A percentile compares a stretch with the other conserved stretches of the same genome.
phyloP scores from a whole-genome alignment of 306 rosid species.

The Erythrophleum fordii region DNA sequence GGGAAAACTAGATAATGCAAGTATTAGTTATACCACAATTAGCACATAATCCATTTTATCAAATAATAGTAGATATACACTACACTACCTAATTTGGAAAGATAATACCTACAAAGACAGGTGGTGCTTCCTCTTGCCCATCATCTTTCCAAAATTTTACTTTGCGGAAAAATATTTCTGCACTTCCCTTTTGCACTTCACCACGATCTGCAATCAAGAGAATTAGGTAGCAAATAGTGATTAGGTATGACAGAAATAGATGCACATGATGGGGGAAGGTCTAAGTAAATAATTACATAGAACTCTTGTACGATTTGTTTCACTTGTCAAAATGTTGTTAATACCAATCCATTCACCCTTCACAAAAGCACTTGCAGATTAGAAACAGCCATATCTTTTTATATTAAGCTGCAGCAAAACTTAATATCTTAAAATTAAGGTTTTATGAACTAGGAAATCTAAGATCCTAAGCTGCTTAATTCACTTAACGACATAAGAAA shows the following conservation, averaged over 20 bases:
- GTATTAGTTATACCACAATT: neutral
- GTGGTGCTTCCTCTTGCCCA: slow-evolving; percentile 85
- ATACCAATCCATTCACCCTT: neutral
- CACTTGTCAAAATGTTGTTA: neutral
- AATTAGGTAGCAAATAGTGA: neutral
- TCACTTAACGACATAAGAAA: neutral
- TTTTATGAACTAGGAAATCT: neutral
- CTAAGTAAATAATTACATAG: neutral
- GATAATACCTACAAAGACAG: slow-evolving; percentile 98
- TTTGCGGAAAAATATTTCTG: slow-evolving; percentile 86
- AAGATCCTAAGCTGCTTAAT: neutral
- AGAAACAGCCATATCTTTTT: neutral
- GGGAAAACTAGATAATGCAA: slow-evolving; percentile 16
- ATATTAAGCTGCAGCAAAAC: neutral
- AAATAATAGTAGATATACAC: slow-evolving; percentile 29
- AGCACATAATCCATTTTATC: neutral
- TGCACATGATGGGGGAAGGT: slow-evolving; percentile 12
- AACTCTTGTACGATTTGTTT: slow-evolving; percentile 24
- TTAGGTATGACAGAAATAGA: neutral
- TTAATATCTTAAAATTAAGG: neutral
- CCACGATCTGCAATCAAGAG: slow-evolving; percentile 67
- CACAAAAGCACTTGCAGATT: neutral
- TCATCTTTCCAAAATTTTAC: slow-evolving; percentile 91
- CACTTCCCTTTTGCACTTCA: slow-evolving; percentile 72
- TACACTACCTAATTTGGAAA: slow-evolving; percentile 54